Conservation (phyloP, 371 early-diverging fungal species). For the Actinomortierella wolfii region DNA sequence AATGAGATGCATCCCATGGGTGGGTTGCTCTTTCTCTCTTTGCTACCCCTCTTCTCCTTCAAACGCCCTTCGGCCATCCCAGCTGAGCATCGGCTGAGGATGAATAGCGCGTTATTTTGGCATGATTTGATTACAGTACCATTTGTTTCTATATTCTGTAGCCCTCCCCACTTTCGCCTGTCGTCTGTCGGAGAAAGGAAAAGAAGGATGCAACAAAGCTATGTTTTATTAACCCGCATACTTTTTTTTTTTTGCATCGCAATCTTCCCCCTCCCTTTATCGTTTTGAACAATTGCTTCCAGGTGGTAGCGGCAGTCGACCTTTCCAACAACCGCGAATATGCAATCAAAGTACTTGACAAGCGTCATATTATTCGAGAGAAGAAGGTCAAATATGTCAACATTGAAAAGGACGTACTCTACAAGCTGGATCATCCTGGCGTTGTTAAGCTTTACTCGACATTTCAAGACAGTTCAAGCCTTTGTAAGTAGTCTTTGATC, state of each 20-base stretch:
- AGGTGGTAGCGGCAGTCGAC: slow-evolving; percentile 78
- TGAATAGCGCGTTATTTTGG: no score
- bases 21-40: no score
- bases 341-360: slow-evolving; percentile 95
- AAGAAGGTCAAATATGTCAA: slow-evolving; percentile 95
- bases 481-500: slow-evolving; percentile 61
- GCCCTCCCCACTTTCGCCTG: not conserved
- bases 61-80: not conserved
- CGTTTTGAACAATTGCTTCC: no score
- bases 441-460: slow-evolving; percentile 93
- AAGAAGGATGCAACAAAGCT: no score
- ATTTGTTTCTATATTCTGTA: slow-evolving; percentile 5
- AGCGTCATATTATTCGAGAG: slow-evolving; percentile 90
- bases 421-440: slow-evolving; percentile 84
- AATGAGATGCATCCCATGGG: no score
- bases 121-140: not conserved
- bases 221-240: no score
- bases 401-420: slow-evolving; percentile 90
- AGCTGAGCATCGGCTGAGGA: no score
- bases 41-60: not conserved
- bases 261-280: no score
- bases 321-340: slow-evolving; percentile 67
- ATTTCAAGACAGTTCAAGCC: slow-evolving; percentile 87
- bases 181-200: no score
- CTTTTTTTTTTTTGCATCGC: not conserved